phyloP scores from a whole-genome alignment of 148 eudicot genomes.

The Vaccinium myrtillus region DNA sequence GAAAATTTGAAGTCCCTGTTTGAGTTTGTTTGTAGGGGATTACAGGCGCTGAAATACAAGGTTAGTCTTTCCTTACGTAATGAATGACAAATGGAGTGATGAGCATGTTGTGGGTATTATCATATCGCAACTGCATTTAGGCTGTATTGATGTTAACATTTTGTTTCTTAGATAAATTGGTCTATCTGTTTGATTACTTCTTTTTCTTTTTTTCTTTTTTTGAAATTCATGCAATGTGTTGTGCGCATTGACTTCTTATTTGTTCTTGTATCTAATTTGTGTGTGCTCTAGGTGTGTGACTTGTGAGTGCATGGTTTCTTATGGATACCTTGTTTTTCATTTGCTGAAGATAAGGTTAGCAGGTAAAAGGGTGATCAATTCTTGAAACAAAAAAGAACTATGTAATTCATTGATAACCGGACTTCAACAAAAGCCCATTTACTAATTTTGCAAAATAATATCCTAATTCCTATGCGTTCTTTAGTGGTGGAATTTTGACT shows the following conservation, averaged over 20 bases:
- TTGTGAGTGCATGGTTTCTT: neutral
- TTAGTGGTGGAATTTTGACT: neutral
- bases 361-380: neutral
- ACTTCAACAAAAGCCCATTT: neutral
- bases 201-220: neutral
- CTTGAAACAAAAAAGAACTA: neutral
- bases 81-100: neutral
- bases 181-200: neutral
- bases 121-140: neutral
- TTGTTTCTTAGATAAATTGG: neutral
- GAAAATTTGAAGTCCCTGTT: constrained; percentile 88
- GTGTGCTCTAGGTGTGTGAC: neutral
- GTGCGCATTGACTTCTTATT: neutral
- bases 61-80: constrained; percentile 23
- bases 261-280: neutral
- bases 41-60: constrained; percentile 74
- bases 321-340: neutral
- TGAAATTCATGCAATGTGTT: neutral
- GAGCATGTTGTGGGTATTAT: neutral
- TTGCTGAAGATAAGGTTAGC: neutral
- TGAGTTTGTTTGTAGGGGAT: constrained; percentile 71
- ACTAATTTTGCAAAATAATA: neutral
- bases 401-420: neutral
- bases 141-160: neutral
- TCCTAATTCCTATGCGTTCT: neutral